A percentile compares a stretch with the other conserved stretches of the same genome.
These are phyloP conservation scores for Clitopilus passeckerianus DNA, from an alignment of 768 basidiomycete genomes.

Conservation along the genomic window DNA sequence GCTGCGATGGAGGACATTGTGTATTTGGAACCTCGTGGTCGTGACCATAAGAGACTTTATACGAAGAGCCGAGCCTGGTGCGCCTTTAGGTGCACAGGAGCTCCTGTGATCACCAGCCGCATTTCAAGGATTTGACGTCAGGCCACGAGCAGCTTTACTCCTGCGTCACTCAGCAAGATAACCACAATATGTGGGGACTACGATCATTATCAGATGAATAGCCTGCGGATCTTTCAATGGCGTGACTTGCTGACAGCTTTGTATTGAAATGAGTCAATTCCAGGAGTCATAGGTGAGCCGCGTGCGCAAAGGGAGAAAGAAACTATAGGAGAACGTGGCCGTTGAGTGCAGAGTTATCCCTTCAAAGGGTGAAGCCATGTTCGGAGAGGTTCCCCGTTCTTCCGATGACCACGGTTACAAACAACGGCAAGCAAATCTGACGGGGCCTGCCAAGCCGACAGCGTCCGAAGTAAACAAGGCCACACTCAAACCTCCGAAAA, in stretches of 20 bases:
- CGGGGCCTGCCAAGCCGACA: background rate
- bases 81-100: background rate
- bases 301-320: background rate
- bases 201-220: background rate
- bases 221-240: background rate
- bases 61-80: background rate
- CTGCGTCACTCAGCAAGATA: background rate
- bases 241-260: background rate
- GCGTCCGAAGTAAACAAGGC: background rate
- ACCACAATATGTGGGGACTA: background rate
- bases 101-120: background rate
- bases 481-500: background rate
- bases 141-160: background rate
- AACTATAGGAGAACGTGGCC: no score
- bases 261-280: background rate
- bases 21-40: background rate
- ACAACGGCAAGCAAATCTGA: background rate
- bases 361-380: no score
- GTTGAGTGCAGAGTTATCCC: no score
- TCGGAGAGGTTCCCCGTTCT: no score
- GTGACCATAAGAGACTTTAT: background rate
- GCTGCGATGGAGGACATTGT: background rate
- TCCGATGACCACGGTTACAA: no score
- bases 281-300: background rate
- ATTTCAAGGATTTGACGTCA: background rate